Evolutionary conservation across 768 basidiomycete genomes (phyloP).

Genomic region (Trametes meyenii): DNA sequence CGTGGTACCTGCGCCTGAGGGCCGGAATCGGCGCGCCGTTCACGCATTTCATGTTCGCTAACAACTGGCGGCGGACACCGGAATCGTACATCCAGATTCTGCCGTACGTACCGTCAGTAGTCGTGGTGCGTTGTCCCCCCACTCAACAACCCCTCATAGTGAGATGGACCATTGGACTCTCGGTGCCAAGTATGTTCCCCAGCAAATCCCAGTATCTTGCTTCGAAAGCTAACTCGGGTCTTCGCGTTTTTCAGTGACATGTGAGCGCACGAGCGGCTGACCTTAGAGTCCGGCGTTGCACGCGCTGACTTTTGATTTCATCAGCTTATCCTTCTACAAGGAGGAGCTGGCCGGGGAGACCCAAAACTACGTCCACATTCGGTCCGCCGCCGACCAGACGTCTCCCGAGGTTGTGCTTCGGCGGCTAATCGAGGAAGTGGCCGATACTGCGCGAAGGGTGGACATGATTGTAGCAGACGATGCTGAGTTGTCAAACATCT

Average conservation of each 20-base stretch:
- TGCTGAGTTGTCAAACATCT: not conserved
- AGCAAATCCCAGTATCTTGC: not conserved
- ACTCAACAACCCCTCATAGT: not conserved
- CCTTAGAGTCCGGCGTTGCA: not conserved
- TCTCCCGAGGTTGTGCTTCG: constrained; percentile 2
- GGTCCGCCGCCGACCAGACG: constrained; percentile 12
- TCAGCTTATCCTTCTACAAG: constrained; percentile 28
- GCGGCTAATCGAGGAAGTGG: constrained; percentile 11
- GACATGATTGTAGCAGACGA: constrained; percentile 2
- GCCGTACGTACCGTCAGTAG: constrained; percentile 33
- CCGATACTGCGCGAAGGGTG: constrained; percentile 6
- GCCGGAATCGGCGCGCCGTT: constrained; percentile 43
- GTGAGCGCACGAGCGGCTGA: not conserved
- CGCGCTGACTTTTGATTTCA: not conserved
- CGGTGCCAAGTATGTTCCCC: constrained; percentile 9
- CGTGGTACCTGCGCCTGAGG: constrained; percentile 31
- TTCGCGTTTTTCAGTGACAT: constrained; percentile 5
- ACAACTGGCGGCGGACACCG: constrained; percentile 33
- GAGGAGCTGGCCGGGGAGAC: constrained; percentile 25
- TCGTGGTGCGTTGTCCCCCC: not conserved
- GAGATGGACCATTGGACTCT: constrained; percentile 18
- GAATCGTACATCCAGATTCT: constrained; percentile 42
- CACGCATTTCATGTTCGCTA: constrained; percentile 34
- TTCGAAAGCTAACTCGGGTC: not conserved
- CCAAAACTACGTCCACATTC: constrained; percentile 24